Evolutionary conservation across 2,329 filamentous ascomycete genomes (phyloP).

Genomic region (Emydomyces testavorans): DNA sequence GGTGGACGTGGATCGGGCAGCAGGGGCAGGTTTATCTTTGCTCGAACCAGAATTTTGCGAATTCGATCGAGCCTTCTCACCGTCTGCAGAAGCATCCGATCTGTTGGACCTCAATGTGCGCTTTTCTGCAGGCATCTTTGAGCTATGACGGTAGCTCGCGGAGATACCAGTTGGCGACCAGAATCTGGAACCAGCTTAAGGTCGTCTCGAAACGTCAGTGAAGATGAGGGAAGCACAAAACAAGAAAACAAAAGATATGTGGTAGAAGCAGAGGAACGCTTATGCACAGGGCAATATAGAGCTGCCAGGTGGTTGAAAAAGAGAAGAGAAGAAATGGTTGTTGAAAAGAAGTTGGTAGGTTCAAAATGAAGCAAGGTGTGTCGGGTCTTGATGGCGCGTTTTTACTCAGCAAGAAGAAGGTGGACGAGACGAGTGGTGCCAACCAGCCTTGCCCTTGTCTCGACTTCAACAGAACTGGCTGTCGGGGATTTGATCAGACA

Average conservation of each 20-base stretch:
- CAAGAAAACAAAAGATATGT: conserved; percentile 1
- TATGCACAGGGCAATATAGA: background rate
- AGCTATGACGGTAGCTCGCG: conserved; percentile 17
- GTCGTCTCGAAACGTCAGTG: conserved; percentile 1
- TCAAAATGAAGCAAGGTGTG: conserved; percentile 6
- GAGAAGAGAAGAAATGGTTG: background rate
- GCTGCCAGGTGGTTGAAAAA: background rate
- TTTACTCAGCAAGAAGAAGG: conserved; percentile 9
- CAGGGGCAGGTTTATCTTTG: conserved; percentile 37
- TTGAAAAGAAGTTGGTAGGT: conserved; percentile 8
- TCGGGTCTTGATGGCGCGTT: conserved; percentile 10
- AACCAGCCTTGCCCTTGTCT: conserved; percentile 7
- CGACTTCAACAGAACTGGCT: background rate
- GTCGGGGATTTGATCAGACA: too few relatives aligned
- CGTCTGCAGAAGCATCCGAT: conserved; percentile 37
- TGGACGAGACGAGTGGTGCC: conserved; percentile 7
- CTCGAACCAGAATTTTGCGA: conserved; percentile 34
- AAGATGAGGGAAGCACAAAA: conserved; percentile 3
- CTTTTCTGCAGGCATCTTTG: conserved; percentile 38
- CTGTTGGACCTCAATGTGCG: conserved; percentile 39
- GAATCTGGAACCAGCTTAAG: conserved; percentile 9
- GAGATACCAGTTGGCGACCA: conserved; percentile 3
- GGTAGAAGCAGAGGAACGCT: background rate
- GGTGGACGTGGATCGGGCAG: conserved; percentile 23
- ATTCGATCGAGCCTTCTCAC: conserved; percentile 35